Conservation (phyloP, 2,329 filamentous ascomycete genomes). For the Calonectria pseudoturangicola region DNA sequence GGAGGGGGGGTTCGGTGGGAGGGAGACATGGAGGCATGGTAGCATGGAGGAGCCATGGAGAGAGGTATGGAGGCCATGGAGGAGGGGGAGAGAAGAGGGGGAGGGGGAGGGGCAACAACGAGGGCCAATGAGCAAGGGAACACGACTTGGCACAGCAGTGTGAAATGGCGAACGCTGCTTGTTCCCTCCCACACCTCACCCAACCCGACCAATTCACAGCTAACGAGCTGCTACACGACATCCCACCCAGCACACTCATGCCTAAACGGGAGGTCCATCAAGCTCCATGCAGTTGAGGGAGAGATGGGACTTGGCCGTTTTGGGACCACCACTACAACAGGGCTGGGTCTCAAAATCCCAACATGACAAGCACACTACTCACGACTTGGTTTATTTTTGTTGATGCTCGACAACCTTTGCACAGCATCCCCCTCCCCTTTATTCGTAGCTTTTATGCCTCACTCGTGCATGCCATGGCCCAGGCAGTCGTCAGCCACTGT, state of each 20-base stretch:
- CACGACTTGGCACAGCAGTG: neutral
- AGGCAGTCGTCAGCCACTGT: conserved; percentile 34
- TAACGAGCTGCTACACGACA: conserved; percentile 11
- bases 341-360: conserved; percentile 18
- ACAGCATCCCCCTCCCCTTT: neutral
- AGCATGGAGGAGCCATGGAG: neutral
- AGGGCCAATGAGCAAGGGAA: conserved; percentile 9
- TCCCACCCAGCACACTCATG: conserved; percentile 22
- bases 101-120: conserved; percentile 4
- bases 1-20: conserved; percentile 7
- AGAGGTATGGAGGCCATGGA: neutral
- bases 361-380: conserved; percentile 13
- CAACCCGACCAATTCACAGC: neutral
- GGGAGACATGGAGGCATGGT: neutral
- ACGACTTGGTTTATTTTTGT: neutral
- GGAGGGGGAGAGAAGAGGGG: conserved; percentile 4
- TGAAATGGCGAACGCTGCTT: conserved; percentile 21
- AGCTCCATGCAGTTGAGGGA: conserved; percentile 34
- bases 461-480: conserved; percentile 10
- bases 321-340: conserved; percentile 32
- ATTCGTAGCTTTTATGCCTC: neutral
- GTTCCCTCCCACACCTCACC: conserved; percentile 4
- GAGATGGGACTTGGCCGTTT: conserved; percentile 34
- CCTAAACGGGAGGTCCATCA: conserved; percentile 36
- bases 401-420: neutral